phyloP scores from a whole-genome alignment of 305 asterid genomes.

The Fraxinus dipetala region DNA sequence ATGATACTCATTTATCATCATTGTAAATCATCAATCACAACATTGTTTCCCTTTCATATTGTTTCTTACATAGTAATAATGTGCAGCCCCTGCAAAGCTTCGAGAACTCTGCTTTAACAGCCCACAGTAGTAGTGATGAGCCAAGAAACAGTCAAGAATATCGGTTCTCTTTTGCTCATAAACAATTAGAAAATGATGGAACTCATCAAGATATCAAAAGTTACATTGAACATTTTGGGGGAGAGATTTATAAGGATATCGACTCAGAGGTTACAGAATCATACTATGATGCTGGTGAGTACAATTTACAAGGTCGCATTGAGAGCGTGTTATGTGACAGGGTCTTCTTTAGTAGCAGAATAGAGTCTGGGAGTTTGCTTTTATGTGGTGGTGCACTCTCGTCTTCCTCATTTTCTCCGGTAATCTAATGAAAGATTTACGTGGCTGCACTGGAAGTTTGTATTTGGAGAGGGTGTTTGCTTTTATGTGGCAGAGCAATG shows the following conservation, averaged over 20 bases:
- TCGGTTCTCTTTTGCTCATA: conserved; percentile 47
- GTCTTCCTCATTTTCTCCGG: conserved; percentile 44
- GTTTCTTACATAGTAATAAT: background rate
- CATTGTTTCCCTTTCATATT: background rate
- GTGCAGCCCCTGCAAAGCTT: conserved; percentile 25
- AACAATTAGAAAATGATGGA: conserved; percentile 21
- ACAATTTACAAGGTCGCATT: conserved; percentile 27
- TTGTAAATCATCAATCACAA: background rate
- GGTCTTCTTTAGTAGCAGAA: conserved; percentile 45
- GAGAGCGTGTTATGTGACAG: conserved; percentile 52
- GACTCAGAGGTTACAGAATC: conserved; percentile 26
- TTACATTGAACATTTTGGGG: conserved; percentile 59
- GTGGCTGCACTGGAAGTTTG: background rate
- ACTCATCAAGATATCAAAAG: conserved; percentile 44
- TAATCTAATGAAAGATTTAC: conserved; percentile 19
- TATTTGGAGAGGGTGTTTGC: background rate
- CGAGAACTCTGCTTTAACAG: conserved; percentile 36
- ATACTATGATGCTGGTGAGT: conserved; percentile 49
- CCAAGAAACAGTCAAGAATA: conserved; percentile 26
- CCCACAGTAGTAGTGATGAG: conserved; percentile 27
- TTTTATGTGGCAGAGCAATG: background rate
- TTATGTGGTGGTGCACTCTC: conserved; percentile 38
- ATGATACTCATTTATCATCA: background rate
- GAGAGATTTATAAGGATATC: conserved; percentile 25
- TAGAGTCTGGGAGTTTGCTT: conserved; percentile 60